Evolutionary conservation across 148 eudicot genomes (phyloP).

Genomic region (Chenopodium album): DNA sequence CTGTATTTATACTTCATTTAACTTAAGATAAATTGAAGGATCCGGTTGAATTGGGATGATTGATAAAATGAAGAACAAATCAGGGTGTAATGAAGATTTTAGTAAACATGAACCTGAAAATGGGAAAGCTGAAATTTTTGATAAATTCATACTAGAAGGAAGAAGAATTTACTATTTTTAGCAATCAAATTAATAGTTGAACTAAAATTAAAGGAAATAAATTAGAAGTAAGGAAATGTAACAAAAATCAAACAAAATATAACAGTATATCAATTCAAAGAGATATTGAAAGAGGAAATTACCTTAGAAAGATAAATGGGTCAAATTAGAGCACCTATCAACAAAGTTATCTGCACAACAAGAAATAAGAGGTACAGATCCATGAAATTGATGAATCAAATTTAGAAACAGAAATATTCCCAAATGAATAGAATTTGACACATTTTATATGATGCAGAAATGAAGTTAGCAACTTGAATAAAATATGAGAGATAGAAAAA

Average conservation of each 20-base stretch:
- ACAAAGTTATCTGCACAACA: too few relatives aligned
- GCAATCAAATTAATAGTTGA: background rate
- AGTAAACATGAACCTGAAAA: background rate
- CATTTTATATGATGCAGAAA: too few relatives aligned
- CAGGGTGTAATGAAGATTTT: background rate
- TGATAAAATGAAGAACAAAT: background rate
- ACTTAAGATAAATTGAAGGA: background rate
- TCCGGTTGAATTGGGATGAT: background rate
- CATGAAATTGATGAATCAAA: background rate
- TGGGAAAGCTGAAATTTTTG: slow-evolving; percentile 4
- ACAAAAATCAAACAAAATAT: background rate
- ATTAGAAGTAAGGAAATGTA: background rate
- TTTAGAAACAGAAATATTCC: background rate
- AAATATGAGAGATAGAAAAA: too few relatives aligned
- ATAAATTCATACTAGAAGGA: background rate
- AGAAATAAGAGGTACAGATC: slow-evolving; percentile 15
- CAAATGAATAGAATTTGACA: background rate
- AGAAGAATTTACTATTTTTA: background rate
- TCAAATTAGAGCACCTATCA: slow-evolving; percentile 24
- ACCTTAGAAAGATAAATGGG: background rate
- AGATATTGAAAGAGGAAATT: too few relatives aligned
- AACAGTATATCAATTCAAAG: too few relatives aligned
- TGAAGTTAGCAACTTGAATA: too few relatives aligned
- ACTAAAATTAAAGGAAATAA: too few relatives aligned
- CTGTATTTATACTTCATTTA: background rate